Percentiles rank a stretch among this genome's conserved stretches.
These are phyloP conservation scores for Acanthamoeba lenticulata DNA, from an alignment of 208 protist genomes.

Conservation along the genomic window DNA sequence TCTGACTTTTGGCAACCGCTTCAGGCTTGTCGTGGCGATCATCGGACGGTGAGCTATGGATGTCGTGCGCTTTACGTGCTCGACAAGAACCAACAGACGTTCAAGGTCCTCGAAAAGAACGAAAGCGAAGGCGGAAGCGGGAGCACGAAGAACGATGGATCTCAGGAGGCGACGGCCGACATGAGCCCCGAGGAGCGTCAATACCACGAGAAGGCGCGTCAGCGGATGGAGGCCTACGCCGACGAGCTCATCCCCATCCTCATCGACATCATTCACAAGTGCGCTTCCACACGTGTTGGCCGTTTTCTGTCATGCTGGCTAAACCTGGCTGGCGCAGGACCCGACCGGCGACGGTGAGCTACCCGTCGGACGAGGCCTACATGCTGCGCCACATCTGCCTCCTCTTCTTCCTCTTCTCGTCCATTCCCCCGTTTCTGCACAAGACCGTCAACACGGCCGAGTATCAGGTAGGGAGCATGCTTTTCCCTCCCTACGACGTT, in stretches of 20 bases:
- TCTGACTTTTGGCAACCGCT: no score
- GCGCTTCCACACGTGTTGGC: not conserved
- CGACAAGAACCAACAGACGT: conserved; percentile 22
- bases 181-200: not conserved
- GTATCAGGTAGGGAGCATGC: not conserved
- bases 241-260: conserved; percentile 36
- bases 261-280: conserved; percentile 38
- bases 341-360: conserved; percentile 7
- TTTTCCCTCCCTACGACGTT: not conserved
- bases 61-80: conserved; percentile 65
- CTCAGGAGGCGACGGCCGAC: not conserved
- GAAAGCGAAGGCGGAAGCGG: conserved; percentile 3
- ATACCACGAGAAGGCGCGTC: not conserved
- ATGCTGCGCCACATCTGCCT: conserved; percentile 68
- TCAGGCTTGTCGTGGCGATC: conserved; percentile 7
- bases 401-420: conserved; percentile 68
- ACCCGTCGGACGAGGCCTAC: conserved; percentile 60
- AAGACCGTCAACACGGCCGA: not conserved
- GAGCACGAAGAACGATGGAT: not conserved
- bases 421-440: conserved; percentile 16
- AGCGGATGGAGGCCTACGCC: conserved; percentile 39
- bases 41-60: conserved; percentile 61
- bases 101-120: conserved; percentile 36
- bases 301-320: not conserved
- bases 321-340: not conserved